Percentiles rank a stretch among this genome's conserved stretches.
phyloP scores from a whole-genome alignment of 139 green algal species.

The Chlamydomonas sphaeroides region DNA sequence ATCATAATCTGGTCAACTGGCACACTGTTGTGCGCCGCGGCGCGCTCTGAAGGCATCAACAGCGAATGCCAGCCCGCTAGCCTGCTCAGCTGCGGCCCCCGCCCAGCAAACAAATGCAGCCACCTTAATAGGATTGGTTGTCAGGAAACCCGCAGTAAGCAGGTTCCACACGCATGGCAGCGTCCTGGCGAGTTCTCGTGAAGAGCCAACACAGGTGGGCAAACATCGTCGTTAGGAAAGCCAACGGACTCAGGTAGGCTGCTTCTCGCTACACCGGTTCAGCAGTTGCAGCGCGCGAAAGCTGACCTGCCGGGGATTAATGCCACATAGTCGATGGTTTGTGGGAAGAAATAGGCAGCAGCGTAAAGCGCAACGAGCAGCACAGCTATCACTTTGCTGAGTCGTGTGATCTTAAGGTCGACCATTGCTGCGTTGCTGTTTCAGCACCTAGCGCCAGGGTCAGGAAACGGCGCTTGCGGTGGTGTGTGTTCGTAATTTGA shows the following conservation, averaged over 20 bases:
- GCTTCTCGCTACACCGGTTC: too few species aligned
- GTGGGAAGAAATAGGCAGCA: slow-evolving; percentile 43
- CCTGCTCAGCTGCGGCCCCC: too few species aligned
- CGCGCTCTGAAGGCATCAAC: too few species aligned
- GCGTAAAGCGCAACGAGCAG: slow-evolving; percentile 50
- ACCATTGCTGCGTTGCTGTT: too few species aligned
- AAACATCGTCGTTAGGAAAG: not conserved
- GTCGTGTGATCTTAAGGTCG: slow-evolving; percentile 36
- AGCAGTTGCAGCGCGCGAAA: not conserved
- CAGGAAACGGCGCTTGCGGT: too few species aligned
- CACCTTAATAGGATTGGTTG: slow-evolving; percentile 59
- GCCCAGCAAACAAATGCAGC: not conserved
- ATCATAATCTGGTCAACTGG: too few species aligned
- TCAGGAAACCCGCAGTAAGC: slow-evolving; percentile 60
- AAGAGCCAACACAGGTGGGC: not conserved
- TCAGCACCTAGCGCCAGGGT: too few species aligned
- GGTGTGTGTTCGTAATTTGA: too few species aligned
- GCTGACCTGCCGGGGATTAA: slow-evolving; percentile 64
- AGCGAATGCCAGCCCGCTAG: too few species aligned
- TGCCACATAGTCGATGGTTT: slow-evolving; percentile 53
- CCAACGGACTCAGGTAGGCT: not conserved
- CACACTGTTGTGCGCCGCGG: too few species aligned
- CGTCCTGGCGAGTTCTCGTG: slow-evolving; percentile 34
- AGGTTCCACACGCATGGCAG: slow-evolving; percentile 71
- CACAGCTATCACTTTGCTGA: slow-evolving; percentile 58